Percentiles rank a stretch among this genome's conserved stretches.
Evolutionary conservation across 2,329 filamentous ascomycete species (phyloP).

Genomic region (Neofusicoccum sp.): DNA sequence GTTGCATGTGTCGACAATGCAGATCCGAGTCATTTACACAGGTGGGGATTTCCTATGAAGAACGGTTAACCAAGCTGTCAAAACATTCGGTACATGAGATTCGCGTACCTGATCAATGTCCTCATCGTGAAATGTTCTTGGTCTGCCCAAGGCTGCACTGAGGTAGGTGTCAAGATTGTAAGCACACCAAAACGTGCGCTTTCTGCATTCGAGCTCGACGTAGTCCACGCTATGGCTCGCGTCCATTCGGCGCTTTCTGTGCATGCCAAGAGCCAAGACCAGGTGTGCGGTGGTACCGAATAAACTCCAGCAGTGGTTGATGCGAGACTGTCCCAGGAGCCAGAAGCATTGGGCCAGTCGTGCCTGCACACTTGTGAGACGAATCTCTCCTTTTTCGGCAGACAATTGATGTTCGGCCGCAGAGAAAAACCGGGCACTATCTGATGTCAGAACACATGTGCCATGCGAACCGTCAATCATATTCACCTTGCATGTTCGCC

Average conservation of each 20-base stretch:
- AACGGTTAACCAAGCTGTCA: conserved; percentile 26
- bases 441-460: conserved; percentile 23
- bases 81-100: conserved; percentile 46
- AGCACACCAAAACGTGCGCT: conserved; percentile 64
- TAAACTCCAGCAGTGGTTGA: conserved; percentile 64
- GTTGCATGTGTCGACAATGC: conserved; percentile 31
- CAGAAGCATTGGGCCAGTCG: conserved; percentile 62
- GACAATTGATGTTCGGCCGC: conserved; percentile 48
- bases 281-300: conserved; percentile 62
- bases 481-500: conserved; percentile 6
- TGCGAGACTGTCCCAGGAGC: conserved; percentile 60
- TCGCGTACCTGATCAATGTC: conserved; percentile 59
- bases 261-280: conserved; percentile 45
- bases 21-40: conserved; percentile 40
- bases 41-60: conserved; percentile 36
- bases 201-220: conserved; percentile 55
- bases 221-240: conserved; percentile 41
- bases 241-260: conserved; percentile 21
- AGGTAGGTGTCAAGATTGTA: conserved; percentile 67
- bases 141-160: conserved; percentile 63
- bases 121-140: conserved; percentile 63
- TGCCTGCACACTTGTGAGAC: conserved; percentile 60
- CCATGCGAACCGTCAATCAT: too few species aligned
- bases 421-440: conserved; percentile 50
- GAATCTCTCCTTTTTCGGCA: conserved; percentile 56